Evolutionary conservation across 2,329 filamentous ascomycete genomes (phyloP).

Genomic region (Aspergillus awamori): DNA sequence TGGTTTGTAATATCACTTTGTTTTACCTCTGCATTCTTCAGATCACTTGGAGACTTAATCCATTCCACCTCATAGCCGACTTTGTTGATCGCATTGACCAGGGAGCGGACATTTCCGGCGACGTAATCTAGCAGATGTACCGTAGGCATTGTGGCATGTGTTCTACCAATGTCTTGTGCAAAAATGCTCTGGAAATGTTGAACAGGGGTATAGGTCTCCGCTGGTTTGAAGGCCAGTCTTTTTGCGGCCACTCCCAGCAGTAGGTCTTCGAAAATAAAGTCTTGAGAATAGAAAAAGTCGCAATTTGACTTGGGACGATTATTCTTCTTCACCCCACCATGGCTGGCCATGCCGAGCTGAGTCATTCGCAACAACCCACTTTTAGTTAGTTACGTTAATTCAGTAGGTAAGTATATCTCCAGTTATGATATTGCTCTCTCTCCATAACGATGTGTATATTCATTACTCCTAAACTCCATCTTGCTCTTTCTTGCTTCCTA

Average conservation of each 20-base stretch:
- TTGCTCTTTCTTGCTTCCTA: background rate
- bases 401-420: background rate
- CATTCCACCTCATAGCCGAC: constrained; percentile 91
- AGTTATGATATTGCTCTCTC: background rate
- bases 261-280: background rate
- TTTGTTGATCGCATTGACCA: constrained; percentile 97
- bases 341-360: constrained; percentile 20
- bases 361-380: constrained; percentile 20
- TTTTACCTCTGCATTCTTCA: constrained; percentile 78
- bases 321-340: constrained; percentile 11
- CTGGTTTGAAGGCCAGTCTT: background rate
- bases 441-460: background rate
- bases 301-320: constrained; percentile 8
- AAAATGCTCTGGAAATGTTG: background rate
- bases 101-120: constrained; percentile 90
- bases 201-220: background rate
- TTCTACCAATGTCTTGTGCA: background rate
- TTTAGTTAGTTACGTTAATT: constrained; percentile 15
- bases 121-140: constrained; percentile 75
- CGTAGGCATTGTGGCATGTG: constrained; percentile 43
- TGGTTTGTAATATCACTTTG: background rate
- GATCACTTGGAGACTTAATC: constrained; percentile 82
- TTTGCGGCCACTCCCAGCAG: background rate
- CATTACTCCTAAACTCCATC: background rate
- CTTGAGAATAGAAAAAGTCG: constrained; percentile 9